Conservation (phyloP, 495 filamentous ascomycete species). For the Penicillium parvum region DNA sequence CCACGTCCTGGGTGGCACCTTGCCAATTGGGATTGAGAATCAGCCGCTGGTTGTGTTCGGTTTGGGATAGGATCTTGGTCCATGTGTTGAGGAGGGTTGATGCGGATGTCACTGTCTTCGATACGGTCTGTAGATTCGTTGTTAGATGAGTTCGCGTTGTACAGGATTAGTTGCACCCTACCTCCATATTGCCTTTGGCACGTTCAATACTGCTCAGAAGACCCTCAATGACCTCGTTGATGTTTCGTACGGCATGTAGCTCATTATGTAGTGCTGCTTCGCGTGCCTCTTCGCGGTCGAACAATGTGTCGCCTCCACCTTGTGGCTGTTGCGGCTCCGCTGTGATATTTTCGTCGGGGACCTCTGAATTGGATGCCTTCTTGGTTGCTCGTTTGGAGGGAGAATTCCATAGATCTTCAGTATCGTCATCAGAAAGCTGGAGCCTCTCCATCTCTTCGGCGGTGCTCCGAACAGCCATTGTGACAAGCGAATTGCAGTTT, state of each 20-base stretch:
- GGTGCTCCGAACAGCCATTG: constrained; percentile 35
- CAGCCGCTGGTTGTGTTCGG: constrained; percentile 92
- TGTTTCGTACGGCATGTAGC: constrained; percentile 72
- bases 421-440: constrained; percentile 58
- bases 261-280: constrained; percentile 72
- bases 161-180: constrained; percentile 32
- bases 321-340: constrained; percentile 29
- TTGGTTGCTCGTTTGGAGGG: constrained; percentile 49
- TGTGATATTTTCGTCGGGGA: constrained; percentile 36
- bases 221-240: constrained; percentile 83
- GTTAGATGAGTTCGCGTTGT: constrained; percentile 4
- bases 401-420: constrained; percentile 69
- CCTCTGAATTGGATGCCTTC: constrained; percentile 17
- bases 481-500: neutral
- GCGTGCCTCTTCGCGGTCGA: constrained; percentile 64
- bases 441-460: constrained; percentile 45
- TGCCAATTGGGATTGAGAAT: constrained; percentile 88
- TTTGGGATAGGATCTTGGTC: constrained; percentile 93
- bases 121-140: constrained; percentile 60
- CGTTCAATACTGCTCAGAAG: constrained; percentile 74
- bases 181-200: constrained; percentile 89
- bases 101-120: constrained; percentile 78
- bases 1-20: constrained; percentile 77
- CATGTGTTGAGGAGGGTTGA: constrained; percentile 92
- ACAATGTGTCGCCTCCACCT: constrained; percentile 49